Base-by-base conservation (phyloP, 108 stramenopile genomes). In the Schizochytrium sp. region DNA sequence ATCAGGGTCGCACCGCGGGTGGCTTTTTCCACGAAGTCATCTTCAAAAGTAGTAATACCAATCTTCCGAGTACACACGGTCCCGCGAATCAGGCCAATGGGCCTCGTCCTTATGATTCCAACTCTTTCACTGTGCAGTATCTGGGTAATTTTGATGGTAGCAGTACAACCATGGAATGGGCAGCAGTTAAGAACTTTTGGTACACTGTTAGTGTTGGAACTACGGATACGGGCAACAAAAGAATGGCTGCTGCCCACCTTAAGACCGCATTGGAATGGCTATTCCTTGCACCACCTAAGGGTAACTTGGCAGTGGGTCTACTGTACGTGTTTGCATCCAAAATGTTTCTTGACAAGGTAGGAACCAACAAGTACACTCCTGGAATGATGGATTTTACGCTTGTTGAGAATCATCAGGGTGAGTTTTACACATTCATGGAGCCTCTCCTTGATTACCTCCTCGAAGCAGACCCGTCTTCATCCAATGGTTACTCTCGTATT, bases 211-310 rank as follows among this genome's bases (percentile, higher is more conserved):
- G 5, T 55, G 1, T 83, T 42, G 28, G 55, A 10, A 38, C 7
- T 3, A 28, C 45, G 8, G 55, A 83, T 28, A 1, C 53, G 28
- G 64, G 64, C 1, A 3, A 69, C 64, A 38, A 38, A 0, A 38
- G 64, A 0, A 69, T 69, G 76, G 76, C 53, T 2, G 19, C 50
- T 42, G 28, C 40, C 17, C 53, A 83, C 76, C 5, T 83, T 7
- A 83, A 83, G 1, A 83, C 76, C 3, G 76, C 50, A n/a, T 55
- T 83, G 76, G 76, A 83, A 53, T 83, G 76, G 76, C 50, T 83
- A n/a, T 28, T 83, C 50, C 47, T 83, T 10, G 47, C 76, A 3
- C 76, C 76, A 13, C 76, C 76, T 5, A 46, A 50, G 2, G 76
- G 76, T 53, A 83, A 83, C 28, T 40, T 49, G 7, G 17, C 76